A percentile compares a stretch with the other conserved stretches of the same genome.
Conservation (phyloP, 2,329 filamentous ascomycete genomes). For the Penicillium occitanis region DNA sequence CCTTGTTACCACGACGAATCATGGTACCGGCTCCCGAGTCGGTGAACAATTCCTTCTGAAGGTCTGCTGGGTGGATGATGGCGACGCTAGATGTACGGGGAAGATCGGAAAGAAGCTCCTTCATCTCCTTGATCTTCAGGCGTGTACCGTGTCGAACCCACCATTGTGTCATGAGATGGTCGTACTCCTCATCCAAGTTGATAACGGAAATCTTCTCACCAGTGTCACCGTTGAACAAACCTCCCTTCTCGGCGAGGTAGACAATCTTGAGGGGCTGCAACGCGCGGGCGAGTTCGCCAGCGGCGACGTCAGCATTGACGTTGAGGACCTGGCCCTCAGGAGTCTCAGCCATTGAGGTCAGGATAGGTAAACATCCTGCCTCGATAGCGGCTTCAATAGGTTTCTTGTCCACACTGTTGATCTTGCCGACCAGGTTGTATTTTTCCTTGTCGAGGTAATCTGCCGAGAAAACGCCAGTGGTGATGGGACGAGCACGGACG, state of each 20-base stretch:
- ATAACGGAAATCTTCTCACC: slow-evolving; percentile 95
- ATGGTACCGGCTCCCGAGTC: slow-evolving; percentile 92
- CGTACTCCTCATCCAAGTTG: slow-evolving; percentile 95
- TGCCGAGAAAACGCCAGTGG: slow-evolving; percentile 83
- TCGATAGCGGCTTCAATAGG: slow-evolving; percentile 90
- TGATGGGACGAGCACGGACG: slow-evolving; percentile 84
- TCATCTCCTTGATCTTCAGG: slow-evolving; percentile 97
- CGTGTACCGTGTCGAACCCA: slow-evolving; percentile 96
- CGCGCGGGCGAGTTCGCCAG: slow-evolving; percentile 83
- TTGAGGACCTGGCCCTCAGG: slow-evolving; percentile 90
- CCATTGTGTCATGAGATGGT: slow-evolving; percentile 84
- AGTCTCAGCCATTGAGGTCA: slow-evolving; percentile 96
- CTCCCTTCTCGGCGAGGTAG: slow-evolving; percentile 97
- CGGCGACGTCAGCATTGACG: slow-evolving; percentile 96
- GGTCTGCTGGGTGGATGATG: slow-evolving; percentile 92
- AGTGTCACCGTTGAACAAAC: slow-evolving; percentile 89
- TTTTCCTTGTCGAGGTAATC: slow-evolving; percentile 96
- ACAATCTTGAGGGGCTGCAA: slow-evolving; percentile 96
- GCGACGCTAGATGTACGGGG: slow-evolving; percentile 92
- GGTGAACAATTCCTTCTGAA: slow-evolving; percentile 96
- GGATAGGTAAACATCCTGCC: slow-evolving; percentile 85
- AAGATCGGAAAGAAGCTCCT: slow-evolving; percentile 83
- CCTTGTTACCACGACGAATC: slow-evolving; percentile 87
- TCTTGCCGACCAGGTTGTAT: slow-evolving; percentile 93
- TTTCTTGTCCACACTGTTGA: slow-evolving; percentile 85